Evolutionary conservation across 2,329 filamentous ascomycete species (phyloP).

Genomic region (Calonectria fujianensis): DNA sequence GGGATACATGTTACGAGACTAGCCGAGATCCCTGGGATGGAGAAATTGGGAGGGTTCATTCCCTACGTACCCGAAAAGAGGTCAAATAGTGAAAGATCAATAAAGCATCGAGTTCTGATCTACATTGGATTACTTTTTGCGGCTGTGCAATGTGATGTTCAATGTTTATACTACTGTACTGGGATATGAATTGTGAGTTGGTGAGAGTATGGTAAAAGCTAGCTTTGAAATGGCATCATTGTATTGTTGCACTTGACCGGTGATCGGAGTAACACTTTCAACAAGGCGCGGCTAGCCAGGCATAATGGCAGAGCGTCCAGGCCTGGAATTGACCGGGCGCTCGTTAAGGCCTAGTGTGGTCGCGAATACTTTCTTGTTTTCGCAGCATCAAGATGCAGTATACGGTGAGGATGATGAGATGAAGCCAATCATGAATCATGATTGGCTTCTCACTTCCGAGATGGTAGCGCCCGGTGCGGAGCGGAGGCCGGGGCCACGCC

Average conservation of each 20-base stretch:
- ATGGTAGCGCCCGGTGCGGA: not conserved
- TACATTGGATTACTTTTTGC: not conserved
- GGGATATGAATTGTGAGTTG: not conserved
- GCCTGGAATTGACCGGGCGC: not conserved
- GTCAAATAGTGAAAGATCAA: slow-evolving; percentile 28
- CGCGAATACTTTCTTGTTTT: not conserved
- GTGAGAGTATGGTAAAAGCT: not conserved
- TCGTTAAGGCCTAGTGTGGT: not conserved
- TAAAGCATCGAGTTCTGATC: slow-evolving; percentile 8
- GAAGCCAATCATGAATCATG: not conserved
- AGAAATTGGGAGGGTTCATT: slow-evolving; percentile 24
- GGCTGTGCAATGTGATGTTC: not conserved
- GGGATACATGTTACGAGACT: slow-evolving; percentile 50
- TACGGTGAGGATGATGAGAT: not conserved
- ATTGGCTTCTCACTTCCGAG: slow-evolving; percentile 8
- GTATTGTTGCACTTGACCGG: not conserved
- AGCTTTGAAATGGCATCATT: not conserved
- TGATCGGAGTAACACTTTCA: not conserved
- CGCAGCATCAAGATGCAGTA: not conserved
- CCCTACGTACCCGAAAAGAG: slow-evolving; percentile 21
- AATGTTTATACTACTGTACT: not conserved
- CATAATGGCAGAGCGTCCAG: not conserved
- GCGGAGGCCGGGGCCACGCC: not conserved
- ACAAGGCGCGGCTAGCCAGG: not conserved
- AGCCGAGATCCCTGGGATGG: slow-evolving; percentile 27